Conservation (phyloP, 768 basidiomycete genomes). For the Gyrodon lividus region DNA sequence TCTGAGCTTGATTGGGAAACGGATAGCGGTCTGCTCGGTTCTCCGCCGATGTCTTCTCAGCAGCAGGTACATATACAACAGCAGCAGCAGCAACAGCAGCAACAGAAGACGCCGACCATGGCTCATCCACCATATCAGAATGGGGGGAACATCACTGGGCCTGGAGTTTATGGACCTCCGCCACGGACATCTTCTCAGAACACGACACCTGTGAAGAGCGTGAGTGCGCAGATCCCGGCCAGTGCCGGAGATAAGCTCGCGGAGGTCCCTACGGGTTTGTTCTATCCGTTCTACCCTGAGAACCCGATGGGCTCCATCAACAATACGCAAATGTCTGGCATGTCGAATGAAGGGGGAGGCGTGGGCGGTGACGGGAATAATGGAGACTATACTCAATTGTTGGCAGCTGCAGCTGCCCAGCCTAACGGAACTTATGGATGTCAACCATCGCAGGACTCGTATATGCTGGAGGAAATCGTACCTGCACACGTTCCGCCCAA, state of each 20-base stretch:
- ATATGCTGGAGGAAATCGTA: slow-evolving; percentile 69
- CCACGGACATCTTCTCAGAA: slow-evolving; percentile 25
- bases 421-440: slow-evolving; percentile 55
- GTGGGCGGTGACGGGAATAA: slow-evolving; percentile 15
- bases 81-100: slow-evolving; percentile 25
- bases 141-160: slow-evolving; percentile 22
- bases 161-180: slow-evolving; percentile 27
- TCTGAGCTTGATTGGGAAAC: slow-evolving; percentile 47
- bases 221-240: slow-evolving; percentile 17
- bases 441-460: slow-evolving; percentile 58
- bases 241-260: slow-evolving; percentile 43
- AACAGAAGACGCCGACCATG: slow-evolving; percentile 37
- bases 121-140: slow-evolving; percentile 34
- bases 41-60: slow-evolving; percentile 26
- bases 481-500: slow-evolving; percentile 30
- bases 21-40: slow-evolving; percentile 32
- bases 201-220: slow-evolving; percentile 29
- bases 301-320: slow-evolving; percentile 30
- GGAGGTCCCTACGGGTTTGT: slow-evolving; percentile 66
- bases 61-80: slow-evolving; percentile 27
- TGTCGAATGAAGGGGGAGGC: slow-evolving; percentile 18
- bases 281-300: slow-evolving; percentile 80
- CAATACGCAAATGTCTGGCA: slow-evolving; percentile 16
- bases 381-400: slow-evolving; percentile 50
- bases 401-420: slow-evolving; percentile 58